phyloP scores from a whole-genome alignment of 2,329 filamentous ascomycete genomes.

The Aspergillus sp. region DNA sequence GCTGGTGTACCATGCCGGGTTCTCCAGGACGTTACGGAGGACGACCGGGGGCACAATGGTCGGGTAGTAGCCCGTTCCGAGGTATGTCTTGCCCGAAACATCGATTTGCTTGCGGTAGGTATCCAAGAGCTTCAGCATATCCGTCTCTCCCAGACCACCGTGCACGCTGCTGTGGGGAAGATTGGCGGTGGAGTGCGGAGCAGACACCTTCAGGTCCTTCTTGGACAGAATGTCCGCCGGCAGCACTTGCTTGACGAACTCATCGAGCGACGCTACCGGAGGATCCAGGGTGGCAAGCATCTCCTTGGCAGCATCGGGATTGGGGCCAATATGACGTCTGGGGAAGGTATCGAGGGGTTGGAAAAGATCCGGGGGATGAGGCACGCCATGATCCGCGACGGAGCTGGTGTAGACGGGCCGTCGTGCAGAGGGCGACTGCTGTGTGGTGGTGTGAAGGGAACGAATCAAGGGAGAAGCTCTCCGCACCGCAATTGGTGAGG shows the following conservation, averaged over 20 bases:
- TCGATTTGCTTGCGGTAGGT: conserved; percentile 59
- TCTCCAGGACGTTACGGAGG: conserved; percentile 88
- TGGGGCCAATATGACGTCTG: conserved; percentile 84
- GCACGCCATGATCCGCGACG: conserved; percentile 75
- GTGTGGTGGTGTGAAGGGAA: conserved; percentile 31
- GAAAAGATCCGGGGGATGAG: conserved; percentile 44
- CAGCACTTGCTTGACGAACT: conserved; percentile 82
- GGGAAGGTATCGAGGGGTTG: conserved; percentile 65
- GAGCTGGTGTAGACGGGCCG: conserved; percentile 80
- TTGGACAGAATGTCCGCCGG: conserved; percentile 75
- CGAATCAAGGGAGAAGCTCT: conserved; percentile 33
- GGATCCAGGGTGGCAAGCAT: conserved; percentile 83
- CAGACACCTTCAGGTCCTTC: conserved; percentile 61
- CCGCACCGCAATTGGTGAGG: conserved; percentile 27
- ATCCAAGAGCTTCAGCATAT: conserved; percentile 44
- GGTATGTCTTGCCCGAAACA: conserved; percentile 65
- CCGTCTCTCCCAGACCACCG: conserved; percentile 50
- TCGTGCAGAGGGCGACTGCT: conserved; percentile 27
- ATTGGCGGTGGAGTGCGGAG: conserved; percentile 47
- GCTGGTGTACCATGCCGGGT: conserved; percentile 95
- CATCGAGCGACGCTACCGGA: conserved; percentile 71
- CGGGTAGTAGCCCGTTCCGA: conserved; percentile 85
- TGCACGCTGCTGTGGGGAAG: conserved; percentile 41
- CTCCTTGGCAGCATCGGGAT: conserved; percentile 65
- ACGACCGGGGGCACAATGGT: conserved; percentile 88